These are phyloP conservation scores for Fraxinus latifolia DNA, from an alignment of 305 asterid genomes.

Conservation along the genomic window DNA sequence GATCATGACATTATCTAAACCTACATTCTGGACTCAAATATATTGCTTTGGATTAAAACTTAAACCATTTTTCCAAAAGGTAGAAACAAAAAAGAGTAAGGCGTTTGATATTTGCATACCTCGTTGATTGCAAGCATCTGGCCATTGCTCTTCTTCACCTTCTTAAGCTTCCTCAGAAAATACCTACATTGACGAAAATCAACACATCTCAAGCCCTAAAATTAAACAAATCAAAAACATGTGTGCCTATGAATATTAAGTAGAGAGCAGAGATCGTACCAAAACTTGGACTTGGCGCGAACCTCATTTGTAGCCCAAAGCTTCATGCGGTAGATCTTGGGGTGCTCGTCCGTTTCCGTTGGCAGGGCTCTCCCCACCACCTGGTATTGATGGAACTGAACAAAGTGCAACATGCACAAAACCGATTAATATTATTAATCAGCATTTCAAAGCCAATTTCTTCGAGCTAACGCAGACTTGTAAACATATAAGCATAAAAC, in stretches of 20 bases:
- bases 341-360: conserved; percentile 59
- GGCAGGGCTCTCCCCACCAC: conserved; percentile 70
- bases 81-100: not conserved
- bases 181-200: conserved; percentile 32
- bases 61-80: not conserved
- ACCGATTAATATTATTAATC: not conserved
- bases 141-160: conserved; percentile 52
- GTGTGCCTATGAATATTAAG: not conserved
- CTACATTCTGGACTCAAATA: not conserved
- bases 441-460: not conserved
- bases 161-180: conserved; percentile 55
- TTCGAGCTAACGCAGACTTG: not conserved
- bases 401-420: conserved; percentile 12
- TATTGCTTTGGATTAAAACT: not conserved
- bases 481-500: not conserved
- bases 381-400: conserved; percentile 68
- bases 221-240: not conserved
- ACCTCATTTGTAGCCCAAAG: conserved; percentile 69
- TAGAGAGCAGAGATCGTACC: conserved; percentile 24
- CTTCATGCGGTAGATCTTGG: conserved; percentile 76
- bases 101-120: conserved; percentile 22
- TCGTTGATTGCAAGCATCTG: conserved; percentile 59
- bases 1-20: not conserved
- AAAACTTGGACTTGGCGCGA: conserved; percentile 63
- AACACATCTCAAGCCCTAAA: not conserved